Percentiles rank a stretch among this genome's conserved stretches.
These are phyloP conservation scores for Astrothelium macrocarpum DNA, from an alignment of 495 filamentous ascomycete genomes.

Conservation along the genomic window DNA sequence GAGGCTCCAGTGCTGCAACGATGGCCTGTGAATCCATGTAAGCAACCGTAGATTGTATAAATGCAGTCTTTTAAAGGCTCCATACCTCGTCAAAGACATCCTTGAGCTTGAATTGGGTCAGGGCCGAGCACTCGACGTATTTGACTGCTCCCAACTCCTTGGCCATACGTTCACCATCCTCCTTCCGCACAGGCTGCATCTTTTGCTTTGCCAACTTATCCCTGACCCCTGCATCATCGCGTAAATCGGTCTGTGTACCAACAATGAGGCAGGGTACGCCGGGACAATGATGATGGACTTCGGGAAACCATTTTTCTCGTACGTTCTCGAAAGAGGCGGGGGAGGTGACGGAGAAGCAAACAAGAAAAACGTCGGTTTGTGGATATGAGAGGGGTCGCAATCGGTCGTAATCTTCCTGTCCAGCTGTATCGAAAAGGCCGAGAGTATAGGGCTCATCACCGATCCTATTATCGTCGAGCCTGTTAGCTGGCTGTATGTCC, in stretches of 20 bases:
- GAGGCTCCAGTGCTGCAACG: constrained; percentile 36
- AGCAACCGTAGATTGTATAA: neutral
- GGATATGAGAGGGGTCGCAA: constrained; percentile 94
- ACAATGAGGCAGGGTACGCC: constrained; percentile 97
- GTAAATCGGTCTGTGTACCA: constrained; percentile 92
- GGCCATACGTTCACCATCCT: constrained; percentile 92
- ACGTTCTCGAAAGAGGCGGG: constrained; percentile 99
- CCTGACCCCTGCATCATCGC: constrained; percentile 77
- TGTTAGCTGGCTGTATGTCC: too few species aligned
- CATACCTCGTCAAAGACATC: constrained; percentile 98
- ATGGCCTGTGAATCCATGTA: constrained; percentile 25
- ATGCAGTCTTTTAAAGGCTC: neutral
- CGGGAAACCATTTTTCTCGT: constrained; percentile 96
- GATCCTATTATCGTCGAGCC: constrained; percentile 55
- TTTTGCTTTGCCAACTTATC: constrained; percentile 93
- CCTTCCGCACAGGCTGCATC: constrained; percentile 81
- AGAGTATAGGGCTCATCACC: constrained; percentile 97
- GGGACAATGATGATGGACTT: constrained; percentile 96
- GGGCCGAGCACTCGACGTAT: constrained; percentile 95
- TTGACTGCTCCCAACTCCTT: constrained; percentile 94
- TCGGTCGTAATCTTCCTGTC: constrained; percentile 98
- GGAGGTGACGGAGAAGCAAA: constrained; percentile 97
- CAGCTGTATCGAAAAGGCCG: constrained; percentile 95
- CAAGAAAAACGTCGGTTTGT: constrained; percentile 96
- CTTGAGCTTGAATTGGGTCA: constrained; percentile 97